phyloP scores from a whole-genome alignment of 1,284 basidiomycete genomes.

The Anthracocystis walkeri region DNA sequence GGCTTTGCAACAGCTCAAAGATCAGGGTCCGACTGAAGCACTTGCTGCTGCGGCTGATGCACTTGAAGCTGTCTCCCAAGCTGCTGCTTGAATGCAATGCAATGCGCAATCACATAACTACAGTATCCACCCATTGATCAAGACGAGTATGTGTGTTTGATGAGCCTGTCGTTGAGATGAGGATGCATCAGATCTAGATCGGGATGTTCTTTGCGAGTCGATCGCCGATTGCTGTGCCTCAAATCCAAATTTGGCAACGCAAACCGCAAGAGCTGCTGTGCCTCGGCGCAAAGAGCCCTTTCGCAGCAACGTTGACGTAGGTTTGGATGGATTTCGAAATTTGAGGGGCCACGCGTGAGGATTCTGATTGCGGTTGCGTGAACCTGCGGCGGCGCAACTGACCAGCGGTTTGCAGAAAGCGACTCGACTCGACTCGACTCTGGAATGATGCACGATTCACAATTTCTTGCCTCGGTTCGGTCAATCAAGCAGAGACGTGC shows the following conservation, averaged over 20 bases:
- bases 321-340: conserved; percentile 4
- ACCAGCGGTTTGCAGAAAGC: background rate
- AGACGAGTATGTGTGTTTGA: background rate
- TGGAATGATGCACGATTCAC: conserved; percentile 3
- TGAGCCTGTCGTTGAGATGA: background rate
- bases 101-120: background rate
- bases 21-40: conserved; percentile 49
- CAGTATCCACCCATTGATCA: background rate
- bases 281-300: background rate
- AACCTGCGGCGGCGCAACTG: conserved; percentile 1
- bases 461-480: conserved; percentile 1
- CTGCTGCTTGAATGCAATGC: background rate
- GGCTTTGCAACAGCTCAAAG: conserved; percentile 31
- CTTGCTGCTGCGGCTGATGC: conserved; percentile 38
- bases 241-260: conserved; percentile 7
- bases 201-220: background rate
- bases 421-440: background rate
- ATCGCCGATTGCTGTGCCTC: background rate
- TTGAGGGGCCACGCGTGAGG: conserved; percentile 3
- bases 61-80: conserved; percentile 26
- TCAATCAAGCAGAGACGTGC: background rate
- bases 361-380: background rate
- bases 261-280: background rate
- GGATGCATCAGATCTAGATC: background rate
- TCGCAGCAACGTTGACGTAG: conserved; percentile 6